Evolutionary conservation across 257 asterid species (phyloP), one percentile per base, ranked within the genome.

Genomic region (Buddleja alternifolia): DNA sequence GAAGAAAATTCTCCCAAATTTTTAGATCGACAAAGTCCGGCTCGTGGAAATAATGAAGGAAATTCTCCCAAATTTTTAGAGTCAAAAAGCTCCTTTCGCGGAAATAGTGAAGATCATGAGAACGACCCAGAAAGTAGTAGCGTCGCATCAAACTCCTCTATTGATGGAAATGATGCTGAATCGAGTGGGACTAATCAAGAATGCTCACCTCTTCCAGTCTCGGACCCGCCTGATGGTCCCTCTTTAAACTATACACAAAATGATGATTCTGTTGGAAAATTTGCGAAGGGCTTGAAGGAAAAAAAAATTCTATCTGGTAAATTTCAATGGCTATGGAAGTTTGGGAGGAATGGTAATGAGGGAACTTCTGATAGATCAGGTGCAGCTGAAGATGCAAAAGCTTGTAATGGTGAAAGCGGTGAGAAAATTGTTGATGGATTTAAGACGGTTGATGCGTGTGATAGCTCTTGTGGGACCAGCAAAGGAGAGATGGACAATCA

Each of bases 41-140:
- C n/a, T n/a, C n/a, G n/a, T n/a, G n/a, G n/a, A n/a, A n/a, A n/a
- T n/a, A n/a, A n/a, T n/a, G 85, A 78, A 73, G 92, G 66, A 63
- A 81, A 71, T 68, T 80, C 85, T 70, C 86, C 77, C 6, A 69
- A 75, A 63, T 76, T 73, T 68, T 83, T 81, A 14, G 88, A 81
- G 60, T 75, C 80, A 10, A 75, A 82, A 10, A 81, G 89, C 75
- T 88, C 88, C 56, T 55, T 45, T 24, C 68, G 74, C 73, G 75
- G 56, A 60, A 47, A 64, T 47, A 69, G 34, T 29, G 34, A 66
- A 50, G 80, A 79, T 72, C 83, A 61, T 15, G 88, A 71, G 62
- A 60, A 69, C 15, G 81, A 74, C 54, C 63, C 62, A n/a, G 81
- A 69, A 60, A 58, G 56, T 48, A 80, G 81, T 54, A 76, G 81